Conservation (phyloP, 116 monocot species). For the Cymodocea nodosa region DNA sequence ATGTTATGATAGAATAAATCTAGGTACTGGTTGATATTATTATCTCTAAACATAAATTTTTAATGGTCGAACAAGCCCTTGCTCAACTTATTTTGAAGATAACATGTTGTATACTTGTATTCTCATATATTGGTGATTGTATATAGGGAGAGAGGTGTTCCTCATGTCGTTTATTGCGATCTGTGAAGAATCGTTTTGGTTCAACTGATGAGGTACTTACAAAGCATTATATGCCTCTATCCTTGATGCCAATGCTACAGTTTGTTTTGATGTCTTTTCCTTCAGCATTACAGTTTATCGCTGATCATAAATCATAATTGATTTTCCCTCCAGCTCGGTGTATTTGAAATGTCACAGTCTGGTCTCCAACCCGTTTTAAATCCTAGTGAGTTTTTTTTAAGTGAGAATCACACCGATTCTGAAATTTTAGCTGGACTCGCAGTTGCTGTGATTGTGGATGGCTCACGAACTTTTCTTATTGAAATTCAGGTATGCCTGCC, state of each 20-base stretch:
- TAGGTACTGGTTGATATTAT: too few species aligned
- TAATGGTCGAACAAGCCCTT: too few species aligned
- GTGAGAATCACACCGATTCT: constrained; percentile 55
- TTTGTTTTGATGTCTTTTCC: background rate
- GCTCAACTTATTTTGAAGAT: background rate
- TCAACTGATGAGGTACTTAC: constrained; percentile 84
- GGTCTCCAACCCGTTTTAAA: constrained; percentile 88
- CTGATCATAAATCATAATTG: background rate
- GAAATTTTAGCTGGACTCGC: constrained; percentile 87
- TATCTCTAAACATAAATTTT: too few species aligned
- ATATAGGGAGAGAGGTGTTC: constrained; percentile 86
- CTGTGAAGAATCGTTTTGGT: constrained; percentile 95
- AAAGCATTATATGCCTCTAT: background rate
- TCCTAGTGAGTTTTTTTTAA: constrained; percentile 91
- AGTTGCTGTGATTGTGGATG: constrained; percentile 74
- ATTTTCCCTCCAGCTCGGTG: constrained; percentile 55
- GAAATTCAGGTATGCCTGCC: constrained; percentile 67
- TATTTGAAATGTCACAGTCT: constrained; percentile 89
- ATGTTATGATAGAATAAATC: too few species aligned
- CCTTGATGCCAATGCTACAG: background rate
- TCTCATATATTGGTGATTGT: constrained; percentile 3
- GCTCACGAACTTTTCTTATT: constrained; percentile 78
- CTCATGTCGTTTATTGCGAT: constrained; percentile 68
- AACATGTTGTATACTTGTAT: background rate
- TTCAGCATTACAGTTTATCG: background rate